Percentiles rank a stretch among this genome's conserved stretches.
These are phyloP conservation scores for Centrapalus pauciflorus DNA, from an alignment of 129 eudicot species.

Conservation along the genomic window DNA sequence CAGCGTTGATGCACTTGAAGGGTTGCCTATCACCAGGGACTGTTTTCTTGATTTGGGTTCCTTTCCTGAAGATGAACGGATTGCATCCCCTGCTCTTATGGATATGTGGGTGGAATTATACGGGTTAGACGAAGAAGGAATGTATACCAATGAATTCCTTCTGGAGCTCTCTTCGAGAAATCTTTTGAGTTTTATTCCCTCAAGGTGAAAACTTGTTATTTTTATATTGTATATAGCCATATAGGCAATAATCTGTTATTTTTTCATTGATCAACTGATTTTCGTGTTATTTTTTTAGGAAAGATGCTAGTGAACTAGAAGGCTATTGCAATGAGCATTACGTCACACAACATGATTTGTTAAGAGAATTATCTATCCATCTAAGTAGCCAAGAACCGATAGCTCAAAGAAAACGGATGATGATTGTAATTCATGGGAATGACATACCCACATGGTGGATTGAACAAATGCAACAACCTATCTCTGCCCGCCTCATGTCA, in stretches of 20 bases:
- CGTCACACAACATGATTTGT: slow-evolving; percentile 46
- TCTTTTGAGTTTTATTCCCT: slow-evolving; percentile 20
- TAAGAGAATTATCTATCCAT: slow-evolving; percentile 46
- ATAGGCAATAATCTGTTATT: background rate
- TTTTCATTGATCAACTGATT: background rate
- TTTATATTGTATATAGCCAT: background rate
- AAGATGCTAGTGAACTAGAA: slow-evolving; percentile 23
- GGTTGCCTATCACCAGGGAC: slow-evolving; percentile 8
- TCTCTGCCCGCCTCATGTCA: slow-evolving; percentile 26
- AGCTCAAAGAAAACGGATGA: slow-evolving; percentile 27
- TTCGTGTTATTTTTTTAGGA: slow-evolving; percentile 18
- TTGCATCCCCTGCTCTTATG: slow-evolving; percentile 29
- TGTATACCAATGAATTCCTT: slow-evolving; percentile 22
- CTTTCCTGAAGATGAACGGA: slow-evolving; percentile 41
- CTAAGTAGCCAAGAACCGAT: slow-evolving; percentile 24
- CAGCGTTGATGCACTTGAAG: slow-evolving; percentile 36
- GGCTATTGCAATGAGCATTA: slow-evolving; percentile 40
- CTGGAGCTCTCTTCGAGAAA: slow-evolving; percentile 21
- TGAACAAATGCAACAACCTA: slow-evolving; percentile 18
- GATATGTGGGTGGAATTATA: slow-evolving; percentile 42
- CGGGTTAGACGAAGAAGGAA: slow-evolving; percentile 33
- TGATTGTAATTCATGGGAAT: slow-evolving; percentile 32
- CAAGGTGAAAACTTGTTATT: slow-evolving; percentile 16
- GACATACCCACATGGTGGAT: slow-evolving; percentile 34
- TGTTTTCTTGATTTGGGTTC: slow-evolving; percentile 39